A percentile compares a stretch with the other conserved stretches of the same genome.
These are phyloP conservation scores for Flaveria bidentis DNA, from an alignment of 129 eudicot species.

Conservation along the genomic window DNA sequence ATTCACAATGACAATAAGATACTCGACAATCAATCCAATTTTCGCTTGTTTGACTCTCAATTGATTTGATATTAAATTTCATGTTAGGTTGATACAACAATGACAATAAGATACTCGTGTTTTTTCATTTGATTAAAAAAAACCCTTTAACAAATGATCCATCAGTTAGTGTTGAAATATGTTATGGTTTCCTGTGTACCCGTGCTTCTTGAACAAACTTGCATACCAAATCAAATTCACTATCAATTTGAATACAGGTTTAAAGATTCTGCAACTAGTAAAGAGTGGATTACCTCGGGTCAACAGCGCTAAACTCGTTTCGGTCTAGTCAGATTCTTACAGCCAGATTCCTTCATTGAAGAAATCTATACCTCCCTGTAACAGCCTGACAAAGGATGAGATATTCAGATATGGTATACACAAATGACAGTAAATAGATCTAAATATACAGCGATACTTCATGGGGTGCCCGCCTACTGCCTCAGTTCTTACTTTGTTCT, in stretches of 20 bases:
- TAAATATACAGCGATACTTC: neutral
- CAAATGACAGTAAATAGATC: conserved; percentile 4
- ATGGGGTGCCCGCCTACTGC: neutral
- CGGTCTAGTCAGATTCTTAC: neutral
- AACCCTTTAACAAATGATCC: neutral
- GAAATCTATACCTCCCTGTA: neutral
- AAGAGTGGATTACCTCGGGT: neutral
- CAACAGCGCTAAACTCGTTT: neutral
- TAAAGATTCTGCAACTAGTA: neutral
- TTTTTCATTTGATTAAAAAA: neutral
- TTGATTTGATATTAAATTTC: too few species aligned
- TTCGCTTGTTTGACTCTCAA: too few species aligned
- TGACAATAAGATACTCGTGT: too few species aligned
- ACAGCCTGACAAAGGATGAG: conserved; percentile 8
- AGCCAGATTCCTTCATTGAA: neutral
- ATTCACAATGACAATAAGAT: too few species aligned
- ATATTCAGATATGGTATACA: neutral
- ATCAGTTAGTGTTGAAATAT: neutral
- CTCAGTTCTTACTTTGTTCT: neutral
- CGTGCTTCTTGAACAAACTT: neutral
- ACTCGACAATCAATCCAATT: too few species aligned
- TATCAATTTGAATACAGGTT: neutral
- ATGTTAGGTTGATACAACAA: too few species aligned
- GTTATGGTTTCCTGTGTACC: neutral
- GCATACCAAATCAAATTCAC: conserved; percentile 8